Evolutionary conservation across 2,329 filamentous ascomycete genomes (phyloP), one percentile per base, ranked within the genome.

Genomic region (Alternaria atra): DNA sequence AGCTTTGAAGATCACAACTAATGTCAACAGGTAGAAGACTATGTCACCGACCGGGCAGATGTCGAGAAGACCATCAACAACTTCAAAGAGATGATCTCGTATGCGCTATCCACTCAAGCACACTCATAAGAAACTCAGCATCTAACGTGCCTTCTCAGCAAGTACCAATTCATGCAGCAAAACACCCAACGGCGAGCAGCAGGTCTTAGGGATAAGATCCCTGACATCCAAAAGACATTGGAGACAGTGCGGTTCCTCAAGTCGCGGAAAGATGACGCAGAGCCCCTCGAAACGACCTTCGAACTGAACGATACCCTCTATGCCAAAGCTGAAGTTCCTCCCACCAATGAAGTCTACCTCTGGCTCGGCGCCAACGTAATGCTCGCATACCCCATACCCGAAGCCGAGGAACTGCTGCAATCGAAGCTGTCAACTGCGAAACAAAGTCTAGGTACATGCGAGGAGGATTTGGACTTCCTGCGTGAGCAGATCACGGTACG

Each of bases 291-390:
- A 79, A 94, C 94, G 30, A 96, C 92, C 1, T 99, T 98, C 77
- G 94, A 97, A 81, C 86, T 99, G 55, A 97, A 97, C 82, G 94
- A 98, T 76, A 99, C 95, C 2, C 85, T 99, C 8, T 97, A 93
- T 75, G 92, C 94, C 20, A 95, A 93, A 78, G 95, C 95, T 12
- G 86, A 89, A 44, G 88, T 98, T 57, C 89, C 90, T 23, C 88
- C 90, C 1, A 93, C 92, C 0, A 89, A 97, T 7, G 94, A 99
- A 77, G 94, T 99, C 12, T 97, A 97, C 76, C 85, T 99, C 55
- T 99, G 95, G 95, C 86, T 99, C n/a, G 95, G 95, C 34, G 94
- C 95, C 58, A 99, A 99, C 73, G 94, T 98, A 48, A 99, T 99
- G 95, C 84, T 99, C 60, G 89, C 95, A 52, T 99, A 99, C 77